These are phyloP conservation scores for Populus hybrid DNA, from an alignment of 441 rosid species.

Conservation along the genomic window DNA sequence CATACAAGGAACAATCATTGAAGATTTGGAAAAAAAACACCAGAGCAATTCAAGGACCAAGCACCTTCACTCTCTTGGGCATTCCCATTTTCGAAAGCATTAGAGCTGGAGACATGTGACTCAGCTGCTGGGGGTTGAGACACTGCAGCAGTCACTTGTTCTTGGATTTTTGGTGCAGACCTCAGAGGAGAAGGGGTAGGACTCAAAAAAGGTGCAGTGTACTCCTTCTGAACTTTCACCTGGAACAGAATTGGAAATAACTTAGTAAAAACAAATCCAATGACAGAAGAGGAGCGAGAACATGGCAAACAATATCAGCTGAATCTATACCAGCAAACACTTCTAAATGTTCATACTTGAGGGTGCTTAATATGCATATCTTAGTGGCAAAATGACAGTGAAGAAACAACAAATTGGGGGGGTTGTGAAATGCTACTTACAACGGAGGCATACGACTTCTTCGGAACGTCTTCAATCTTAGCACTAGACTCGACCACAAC, in stretches of 20 bases:
- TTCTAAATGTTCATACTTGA: neutral
- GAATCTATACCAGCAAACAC: neutral
- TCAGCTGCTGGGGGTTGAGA: slow-evolving; percentile 42
- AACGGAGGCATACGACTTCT: slow-evolving; percentile 77
- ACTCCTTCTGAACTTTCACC: slow-evolving; percentile 71
- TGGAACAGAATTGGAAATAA: slow-evolving; percentile 17
- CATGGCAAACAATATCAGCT: neutral
- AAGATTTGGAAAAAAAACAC: neutral
- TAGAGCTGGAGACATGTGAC: slow-evolving; percentile 31
- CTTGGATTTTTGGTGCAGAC: slow-evolving; percentile 50
- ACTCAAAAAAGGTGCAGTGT: slow-evolving; percentile 32
- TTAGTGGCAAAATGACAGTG: slow-evolving; percentile 2
- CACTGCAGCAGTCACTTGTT: slow-evolving; percentile 35
- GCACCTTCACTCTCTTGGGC: slow-evolving; percentile 58
- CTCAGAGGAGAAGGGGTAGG: slow-evolving; percentile 41
- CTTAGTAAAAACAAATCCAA: neutral
- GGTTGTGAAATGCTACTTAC: slow-evolving; percentile 31
- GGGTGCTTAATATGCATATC: neutral
- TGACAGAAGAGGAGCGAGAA: neutral
- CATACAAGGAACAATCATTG: neutral
- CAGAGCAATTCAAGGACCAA: neutral
- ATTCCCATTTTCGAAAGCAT: slow-evolving; percentile 54
- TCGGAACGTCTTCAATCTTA: slow-evolving; percentile 55
- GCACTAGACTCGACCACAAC: slow-evolving; percentile 33
- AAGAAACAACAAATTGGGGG: neutral